Conservation (phyloP, 306 rosid genomes). For the Clitoria ternatea region DNA sequence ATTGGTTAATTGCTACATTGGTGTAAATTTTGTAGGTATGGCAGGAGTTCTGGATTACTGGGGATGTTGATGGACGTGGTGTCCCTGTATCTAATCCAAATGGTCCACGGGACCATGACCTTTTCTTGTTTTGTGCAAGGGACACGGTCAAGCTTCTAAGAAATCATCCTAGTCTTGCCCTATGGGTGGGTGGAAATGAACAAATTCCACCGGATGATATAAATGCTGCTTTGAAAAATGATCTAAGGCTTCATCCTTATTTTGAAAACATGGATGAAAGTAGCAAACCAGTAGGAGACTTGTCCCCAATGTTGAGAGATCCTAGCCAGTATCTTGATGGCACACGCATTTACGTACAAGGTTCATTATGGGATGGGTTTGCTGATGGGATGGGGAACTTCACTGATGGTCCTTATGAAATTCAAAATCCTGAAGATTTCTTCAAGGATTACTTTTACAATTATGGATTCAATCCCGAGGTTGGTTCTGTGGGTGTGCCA, state of each 20-base stretch:
- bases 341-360: slow-evolving; percentile 75
- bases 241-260: slow-evolving; percentile 74
- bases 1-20: too few species aligned
- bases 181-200: slow-evolving; percentile 98
- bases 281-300: slow-evolving; percentile 27
- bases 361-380: slow-evolving; percentile 96
- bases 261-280: slow-evolving; percentile 37
- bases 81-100: slow-evolving; percentile 73
- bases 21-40: slow-evolving; percentile 69
- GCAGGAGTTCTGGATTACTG: slow-evolving; percentile 99
- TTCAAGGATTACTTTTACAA: slow-evolving; percentile 53
- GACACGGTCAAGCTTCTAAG: slow-evolving; percentile 92
- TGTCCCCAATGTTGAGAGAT: slow-evolving; percentile 31
- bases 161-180: slow-evolving; percentile 95
- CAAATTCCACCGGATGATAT: slow-evolving; percentile 87
- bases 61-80: slow-evolving; percentile 95
- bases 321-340: slow-evolving; percentile 93
- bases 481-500: slow-evolving; percentile 89
- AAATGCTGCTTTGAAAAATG: slow-evolving; percentile 62
- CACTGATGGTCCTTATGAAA: slow-evolving; percentile 91
- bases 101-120: slow-evolving; percentile 91
- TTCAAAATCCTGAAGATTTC: slow-evolving; percentile 86
- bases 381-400: slow-evolving; percentile 84
- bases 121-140: slow-evolving; percentile 87
- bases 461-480: slow-evolving; percentile 94